phyloP scores from a whole-genome alignment of 2,329 filamentous ascomycete genomes.

The Raffaelea albimanens region DNA sequence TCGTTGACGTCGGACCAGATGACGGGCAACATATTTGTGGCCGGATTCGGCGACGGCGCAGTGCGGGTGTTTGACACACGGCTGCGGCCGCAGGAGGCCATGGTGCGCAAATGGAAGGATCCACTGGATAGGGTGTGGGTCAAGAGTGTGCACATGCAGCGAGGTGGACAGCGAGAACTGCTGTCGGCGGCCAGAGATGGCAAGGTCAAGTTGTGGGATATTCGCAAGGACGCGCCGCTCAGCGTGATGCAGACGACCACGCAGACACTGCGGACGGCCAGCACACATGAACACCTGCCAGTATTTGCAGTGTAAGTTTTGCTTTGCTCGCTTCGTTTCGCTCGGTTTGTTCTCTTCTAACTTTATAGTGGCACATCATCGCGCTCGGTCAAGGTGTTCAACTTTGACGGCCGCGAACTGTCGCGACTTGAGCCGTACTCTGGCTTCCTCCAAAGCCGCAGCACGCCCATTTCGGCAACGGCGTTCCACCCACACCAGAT shows the following conservation, averaged over 20 bases:
- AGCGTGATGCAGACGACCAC: conserved; percentile 65
- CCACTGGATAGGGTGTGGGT: conserved; percentile 82
- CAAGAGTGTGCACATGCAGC: conserved; percentile 92
- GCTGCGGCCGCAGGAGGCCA: conserved; percentile 71
- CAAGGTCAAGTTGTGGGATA: conserved; percentile 93
- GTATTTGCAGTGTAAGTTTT: conserved; percentile 84
- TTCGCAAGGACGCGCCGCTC: conserved; percentile 72
- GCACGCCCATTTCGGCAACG: conserved; percentile 75
- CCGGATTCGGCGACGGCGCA: conserved; percentile 91
- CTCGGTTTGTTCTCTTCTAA: not conserved
- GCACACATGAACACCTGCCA: conserved; percentile 90
- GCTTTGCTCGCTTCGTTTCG: not conserved
- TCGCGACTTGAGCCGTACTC: conserved; percentile 84
- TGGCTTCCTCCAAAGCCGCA: conserved; percentile 73
- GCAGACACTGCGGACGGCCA: conserved; percentile 73
- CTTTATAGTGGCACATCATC: conserved; percentile 67
- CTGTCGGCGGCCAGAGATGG: conserved; percentile 86
- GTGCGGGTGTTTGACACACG: conserved; percentile 91
- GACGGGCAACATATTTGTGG: conserved; percentile 90
- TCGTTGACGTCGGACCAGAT: conserved; percentile 96
- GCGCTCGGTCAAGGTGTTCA: conserved; percentile 86
- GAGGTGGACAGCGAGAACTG: conserved; percentile 84
- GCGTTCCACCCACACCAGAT: conserved; percentile 94
- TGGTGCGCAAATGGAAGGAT: conserved; percentile 96
- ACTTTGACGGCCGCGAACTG: conserved; percentile 70